Base-by-base conservation (phyloP, 2,329 filamentous ascomycete species). In the Nemania bipapillata region DNA sequence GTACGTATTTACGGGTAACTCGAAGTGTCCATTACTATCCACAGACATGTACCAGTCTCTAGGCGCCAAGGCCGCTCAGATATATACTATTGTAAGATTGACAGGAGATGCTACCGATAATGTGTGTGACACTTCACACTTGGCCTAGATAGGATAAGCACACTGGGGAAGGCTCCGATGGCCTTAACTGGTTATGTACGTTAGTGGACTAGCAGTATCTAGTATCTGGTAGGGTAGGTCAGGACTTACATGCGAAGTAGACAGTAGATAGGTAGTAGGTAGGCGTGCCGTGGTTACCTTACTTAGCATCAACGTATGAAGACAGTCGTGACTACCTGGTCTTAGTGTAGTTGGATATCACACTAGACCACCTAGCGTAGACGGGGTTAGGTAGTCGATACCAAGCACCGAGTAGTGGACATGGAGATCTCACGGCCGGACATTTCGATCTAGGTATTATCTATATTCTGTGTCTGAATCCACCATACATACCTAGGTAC, bases 121-220 rank as follows among this genome's bases (percentile, higher is more conserved):
- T 9, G 37, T 35, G 55, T 24, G 37, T 63, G 53, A 62, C 61
- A 67, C 45, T 24, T 63, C 28, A 62, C 69, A 59, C 69, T 60
- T 71, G 49, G 3, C 69, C 69, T 28, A 53, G 69, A 54, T 50
- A 15, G 56, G 68, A 22, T 42, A 60, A 55, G 55, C 20, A 35
- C 26, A n/a, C 17, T 52, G 63, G 53, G 30, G 24, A n/a, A 45
- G 42, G 58, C 62, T 66, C 58, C 56, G 68, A 54, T 63, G 40
- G 49, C 17, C 22, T 64, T 56, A 32, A 56, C 40, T 57, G 30
- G 55, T 57, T 54, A 15, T 54, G 47, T 26, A n/a, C 50, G 49
- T 58, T 53, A 47, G 47, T 32, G 35, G 26, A 20, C 37, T 50
- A n/a, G n/a, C n/a, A n/a, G n/a, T n/a, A 22, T 35, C 40, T 45